These are phyloP conservation scores for Leccinum variabile DNA, from an alignment of 1,284 basidiomycete genomes.

Conservation along the genomic window DNA sequence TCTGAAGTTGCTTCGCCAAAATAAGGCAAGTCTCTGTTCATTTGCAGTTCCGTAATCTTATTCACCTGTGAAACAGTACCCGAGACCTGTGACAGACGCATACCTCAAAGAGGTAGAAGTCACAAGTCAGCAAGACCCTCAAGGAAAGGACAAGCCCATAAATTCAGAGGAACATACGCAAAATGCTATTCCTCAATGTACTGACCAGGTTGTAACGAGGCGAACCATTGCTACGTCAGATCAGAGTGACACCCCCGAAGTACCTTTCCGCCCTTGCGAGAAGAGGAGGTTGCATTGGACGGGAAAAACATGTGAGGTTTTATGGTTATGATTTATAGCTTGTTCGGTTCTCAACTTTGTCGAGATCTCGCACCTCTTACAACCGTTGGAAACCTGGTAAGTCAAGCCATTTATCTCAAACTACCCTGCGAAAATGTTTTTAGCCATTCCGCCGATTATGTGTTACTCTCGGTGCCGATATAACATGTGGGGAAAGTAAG, in stretches of 20 bases:
- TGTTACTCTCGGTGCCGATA: constrained; percentile 85
- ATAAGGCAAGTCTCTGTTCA: constrained; percentile 51
- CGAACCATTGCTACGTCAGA: constrained; percentile 36
- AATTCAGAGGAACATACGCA: constrained; percentile 25
- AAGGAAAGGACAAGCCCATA: constrained; percentile 29
- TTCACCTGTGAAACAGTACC: constrained; percentile 49
- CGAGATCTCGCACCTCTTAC: constrained; percentile 91
- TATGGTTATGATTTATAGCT: neutral
- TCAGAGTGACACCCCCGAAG: constrained; percentile 61
- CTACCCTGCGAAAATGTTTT: constrained; percentile 5
- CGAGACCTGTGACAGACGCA: constrained; percentile 61
- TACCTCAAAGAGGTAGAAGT: constrained; percentile 65
- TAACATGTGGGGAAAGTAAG: constrained; percentile 92
- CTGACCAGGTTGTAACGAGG: constrained; percentile 32
- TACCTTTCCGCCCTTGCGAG: constrained; percentile 72
- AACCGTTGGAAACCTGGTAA: constrained; percentile 90
- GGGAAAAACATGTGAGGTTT: constrained; percentile 76
- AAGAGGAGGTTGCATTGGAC: constrained; percentile 88
- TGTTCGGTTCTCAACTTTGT: constrained; percentile 8
- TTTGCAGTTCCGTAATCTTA: neutral
- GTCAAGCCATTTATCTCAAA: constrained; percentile 21
- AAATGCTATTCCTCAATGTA: constrained; percentile 20
- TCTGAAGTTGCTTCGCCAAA: constrained; percentile 60
- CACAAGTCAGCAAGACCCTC: constrained; percentile 38
- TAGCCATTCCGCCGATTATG: constrained; percentile 94